phyloP scores from a whole-genome alignment of 257 asterid species.

The Mentha longifolia region DNA sequence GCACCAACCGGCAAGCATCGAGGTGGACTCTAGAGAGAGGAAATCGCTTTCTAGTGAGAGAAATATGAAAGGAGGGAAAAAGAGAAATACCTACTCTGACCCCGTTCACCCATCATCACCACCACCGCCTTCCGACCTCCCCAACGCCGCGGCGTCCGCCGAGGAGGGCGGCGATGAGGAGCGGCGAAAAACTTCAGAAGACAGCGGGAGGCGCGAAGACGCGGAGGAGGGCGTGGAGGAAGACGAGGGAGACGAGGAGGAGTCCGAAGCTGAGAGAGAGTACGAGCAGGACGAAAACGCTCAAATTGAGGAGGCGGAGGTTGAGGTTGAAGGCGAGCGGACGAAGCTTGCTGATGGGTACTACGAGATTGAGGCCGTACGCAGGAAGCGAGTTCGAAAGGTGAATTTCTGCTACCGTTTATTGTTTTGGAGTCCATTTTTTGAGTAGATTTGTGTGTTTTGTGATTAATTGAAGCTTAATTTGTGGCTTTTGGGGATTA shows the following conservation, averaged over 20 bases:
- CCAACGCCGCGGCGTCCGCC: conserved; percentile 12
- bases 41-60: conserved; percentile 29
- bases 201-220: conserved; percentile 33
- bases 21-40: conserved; percentile 41
- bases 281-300: conserved; percentile 37
- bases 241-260: conserved; percentile 45
- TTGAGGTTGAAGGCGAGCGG: conserved; percentile 40
- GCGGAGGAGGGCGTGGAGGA: conserved; percentile 44
- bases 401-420: conserved; percentile 28
- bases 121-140: conserved; percentile 37
- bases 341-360: conserved; percentile 61
- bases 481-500: conserved; percentile 39
- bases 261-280: conserved; percentile 46
- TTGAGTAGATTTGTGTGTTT: conserved; percentile 9
- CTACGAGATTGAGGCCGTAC: conserved; percentile 62
- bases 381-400: conserved; percentile 61
- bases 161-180: conserved; percentile 34
- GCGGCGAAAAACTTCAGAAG: conserved; percentile 28
- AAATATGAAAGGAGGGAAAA: conserved; percentile 51
- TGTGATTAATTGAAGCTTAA: conserved; percentile 33
- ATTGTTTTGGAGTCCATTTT: conserved; percentile 3
- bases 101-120: conserved; percentile 30
- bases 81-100: conserved; percentile 39
- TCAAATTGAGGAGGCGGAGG: conserved; percentile 33
- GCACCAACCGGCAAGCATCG: conserved; percentile 9